Evolutionary conservation across 129 eudicot genomes (phyloP), one percentile per base, ranked within the genome.

Genomic region (Helichrysum umbraculigerum): DNA sequence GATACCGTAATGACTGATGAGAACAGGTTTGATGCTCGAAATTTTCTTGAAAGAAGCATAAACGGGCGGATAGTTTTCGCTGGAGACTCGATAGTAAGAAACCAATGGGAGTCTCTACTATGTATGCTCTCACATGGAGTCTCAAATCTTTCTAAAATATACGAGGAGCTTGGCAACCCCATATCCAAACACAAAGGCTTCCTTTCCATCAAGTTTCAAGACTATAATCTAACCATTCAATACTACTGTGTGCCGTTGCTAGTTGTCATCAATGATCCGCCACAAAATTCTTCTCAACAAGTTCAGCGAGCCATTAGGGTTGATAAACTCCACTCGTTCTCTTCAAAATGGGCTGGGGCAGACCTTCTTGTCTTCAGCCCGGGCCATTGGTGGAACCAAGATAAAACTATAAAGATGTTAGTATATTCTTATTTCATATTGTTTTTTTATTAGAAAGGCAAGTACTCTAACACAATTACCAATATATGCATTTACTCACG

Each of bases 311-410:
- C 83, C 30, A 75, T 94, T 47, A 82, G 86, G 70, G 80, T 94
- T 16, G 98, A 94, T 71, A 79, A 84, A 78, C 87, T 94, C 15
- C 98, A 88, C 39, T 75, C 90, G 85, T 87, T 35, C 74, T 84
- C 88, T 17, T n/a, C 50, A 14, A 89, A 85, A 64, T 94, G 97
- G 96, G 81, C 79, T 2, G 87, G 90, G 7, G 96, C 97, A 2
- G 84, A 91, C 69, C 70, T 87, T 78, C 87, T 87, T 12, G 81
- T 91, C 10, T 91, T 94, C 83, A 91, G 88, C 25, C 87, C 90
- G 17, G 96, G 98, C 6, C 98, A 94, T 39, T 91, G 98, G 98
- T 91, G 98, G 98, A 94, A 89, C 82, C 61, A 86, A 33, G 93
- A 85, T 66, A 91, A 94, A 80, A 93, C 98, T 0, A 16, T 64